A percentile compares a stretch with the other conserved stretches of the same genome.
phyloP scores from a whole-genome alignment of 768 basidiomycete species.

The Mycena latifolia region DNA sequence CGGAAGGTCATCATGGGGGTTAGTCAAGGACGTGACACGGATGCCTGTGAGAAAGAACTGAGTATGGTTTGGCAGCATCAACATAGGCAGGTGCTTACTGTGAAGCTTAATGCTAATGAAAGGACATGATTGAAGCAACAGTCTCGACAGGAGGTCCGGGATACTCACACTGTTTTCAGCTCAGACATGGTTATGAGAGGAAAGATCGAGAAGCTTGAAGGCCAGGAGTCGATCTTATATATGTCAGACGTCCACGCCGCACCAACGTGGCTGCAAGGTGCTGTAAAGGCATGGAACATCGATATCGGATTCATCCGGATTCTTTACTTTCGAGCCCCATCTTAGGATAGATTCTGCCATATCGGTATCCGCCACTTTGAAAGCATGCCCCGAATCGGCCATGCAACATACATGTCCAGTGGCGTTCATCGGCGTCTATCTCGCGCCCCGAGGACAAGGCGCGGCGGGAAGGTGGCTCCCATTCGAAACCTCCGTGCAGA shows the following conservation, averaged over 20 bases:
- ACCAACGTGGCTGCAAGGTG: background rate
- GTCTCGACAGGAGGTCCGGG: background rate
- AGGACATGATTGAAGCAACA: background rate
- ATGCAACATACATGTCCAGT: conserved; percentile 6
- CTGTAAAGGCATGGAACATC: too few species aligned
- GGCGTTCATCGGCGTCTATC: too few species aligned
- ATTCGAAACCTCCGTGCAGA: too few species aligned
- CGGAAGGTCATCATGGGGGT: too few species aligned
- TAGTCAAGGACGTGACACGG: too few species aligned
- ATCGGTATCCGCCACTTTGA: conserved; percentile 6
- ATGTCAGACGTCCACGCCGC: conserved; percentile 2
- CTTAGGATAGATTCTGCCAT: conserved; percentile 2
- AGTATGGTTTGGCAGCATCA: conserved; percentile 1
- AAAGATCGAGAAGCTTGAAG: conserved; percentile 1
- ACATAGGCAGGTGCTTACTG: conserved; percentile 5
- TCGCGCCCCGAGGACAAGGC: too few species aligned
- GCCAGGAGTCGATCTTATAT: conserved; percentile 6
- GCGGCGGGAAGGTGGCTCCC: too few species aligned
- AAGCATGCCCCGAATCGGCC: conserved; percentile 1
- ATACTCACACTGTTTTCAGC: too few species aligned
- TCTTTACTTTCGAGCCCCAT: background rate
- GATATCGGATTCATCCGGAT: background rate
- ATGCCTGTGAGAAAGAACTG: too few species aligned
- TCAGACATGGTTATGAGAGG: too few species aligned
- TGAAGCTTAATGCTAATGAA: background rate